Evolutionary conservation across 1,139 yeast species (phyloP).

Genomic region (Eremothecium cymbalariae): DNA sequence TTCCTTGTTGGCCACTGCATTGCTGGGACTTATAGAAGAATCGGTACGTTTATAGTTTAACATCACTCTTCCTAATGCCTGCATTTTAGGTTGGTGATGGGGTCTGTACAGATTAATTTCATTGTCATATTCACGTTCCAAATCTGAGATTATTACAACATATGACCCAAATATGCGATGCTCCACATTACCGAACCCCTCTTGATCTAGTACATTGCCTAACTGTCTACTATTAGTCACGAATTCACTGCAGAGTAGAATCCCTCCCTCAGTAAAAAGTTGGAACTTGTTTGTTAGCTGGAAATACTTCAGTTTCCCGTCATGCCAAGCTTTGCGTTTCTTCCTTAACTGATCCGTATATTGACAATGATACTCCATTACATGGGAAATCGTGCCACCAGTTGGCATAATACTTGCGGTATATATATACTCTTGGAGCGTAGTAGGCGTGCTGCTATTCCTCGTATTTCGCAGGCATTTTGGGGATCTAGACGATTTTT

Average conservation of each 20-base stretch:
- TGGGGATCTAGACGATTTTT: too few relatives aligned
- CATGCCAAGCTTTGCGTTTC: slow-evolving; percentile 32
- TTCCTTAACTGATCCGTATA: slow-evolving; percentile 28
- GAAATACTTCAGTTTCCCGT: slow-evolving; percentile 26
- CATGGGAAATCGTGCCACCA: slow-evolving; percentile 13
- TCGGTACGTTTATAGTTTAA: too few relatives aligned
- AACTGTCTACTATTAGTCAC: slow-evolving; percentile 23
- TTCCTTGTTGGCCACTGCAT: too few relatives aligned
- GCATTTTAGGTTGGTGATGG: too few relatives aligned
- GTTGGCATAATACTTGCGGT: too few relatives aligned
- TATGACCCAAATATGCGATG: slow-evolving; percentile 26
- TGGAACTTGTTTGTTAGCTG: slow-evolving; percentile 20
- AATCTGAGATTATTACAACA: slow-evolving; percentile 21
- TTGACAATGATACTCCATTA: slow-evolving; percentile 27
- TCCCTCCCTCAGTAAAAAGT: slow-evolving; percentile 21
- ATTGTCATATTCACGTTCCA: slow-evolving; percentile 17
- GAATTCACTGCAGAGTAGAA: slow-evolving; percentile 20
- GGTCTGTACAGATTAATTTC: slow-evolving; percentile 13
- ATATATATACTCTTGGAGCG: too few relatives aligned
- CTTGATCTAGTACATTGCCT: slow-evolving; percentile 16
- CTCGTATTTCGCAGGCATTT: too few relatives aligned
- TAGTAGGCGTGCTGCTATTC: too few relatives aligned
- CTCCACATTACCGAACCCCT: slow-evolving; percentile 22
- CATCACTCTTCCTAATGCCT: too few relatives aligned
- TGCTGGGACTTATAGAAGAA: too few relatives aligned